These are phyloP conservation scores for Aspergillus cejpii DNA, from an alignment of 2,329 filamentous ascomycete species.

Conservation along the genomic window DNA sequence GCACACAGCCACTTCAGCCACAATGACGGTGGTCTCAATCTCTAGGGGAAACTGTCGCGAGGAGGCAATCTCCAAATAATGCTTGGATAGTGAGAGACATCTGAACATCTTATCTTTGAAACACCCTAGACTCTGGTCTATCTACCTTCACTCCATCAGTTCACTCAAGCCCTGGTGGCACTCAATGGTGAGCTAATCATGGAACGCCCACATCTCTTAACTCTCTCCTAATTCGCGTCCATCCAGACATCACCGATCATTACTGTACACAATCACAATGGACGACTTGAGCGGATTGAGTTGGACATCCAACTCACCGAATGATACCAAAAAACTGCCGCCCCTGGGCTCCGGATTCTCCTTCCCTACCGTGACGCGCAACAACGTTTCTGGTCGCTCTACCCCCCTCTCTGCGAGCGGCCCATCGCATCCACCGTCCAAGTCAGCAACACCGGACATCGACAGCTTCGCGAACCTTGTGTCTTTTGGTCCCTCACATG, in stretches of 20 bases:
- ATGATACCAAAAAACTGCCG: slow-evolving; percentile 31
- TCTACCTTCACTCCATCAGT: neutral
- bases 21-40: slow-evolving; percentile 11
- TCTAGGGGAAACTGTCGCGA: slow-evolving; percentile 8
- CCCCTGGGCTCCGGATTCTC: slow-evolving; percentile 32
- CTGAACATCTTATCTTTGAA: too few relatives aligned
- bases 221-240: slow-evolving; percentile 17
- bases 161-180: slow-evolving; percentile 8
- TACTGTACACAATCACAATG: slow-evolving; percentile 29
- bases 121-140: too few relatives aligned
- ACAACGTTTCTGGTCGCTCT: slow-evolving; percentile 38
- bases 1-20: slow-evolving; percentile 7
- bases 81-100: too few relatives aligned
- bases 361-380: slow-evolving; percentile 34
- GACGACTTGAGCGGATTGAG: slow-evolving; percentile 44
- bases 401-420: slow-evolving; percentile 36
- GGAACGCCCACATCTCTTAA: slow-evolving; percentile 11
- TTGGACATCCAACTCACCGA: slow-evolving; percentile 36
- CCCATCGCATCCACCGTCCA: slow-evolving; percentile 33
- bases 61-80: neutral
- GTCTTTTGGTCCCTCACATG: slow-evolving; percentile 49
- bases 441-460: slow-evolving; percentile 38
- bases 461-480: slow-evolving; percentile 57
- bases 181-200: slow-evolving; percentile 18
- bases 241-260: slow-evolving; percentile 16